These are phyloP conservation scores for Cornus controversa DNA, from an alignment of 148 eudicot species.

Conservation along the genomic window DNA sequence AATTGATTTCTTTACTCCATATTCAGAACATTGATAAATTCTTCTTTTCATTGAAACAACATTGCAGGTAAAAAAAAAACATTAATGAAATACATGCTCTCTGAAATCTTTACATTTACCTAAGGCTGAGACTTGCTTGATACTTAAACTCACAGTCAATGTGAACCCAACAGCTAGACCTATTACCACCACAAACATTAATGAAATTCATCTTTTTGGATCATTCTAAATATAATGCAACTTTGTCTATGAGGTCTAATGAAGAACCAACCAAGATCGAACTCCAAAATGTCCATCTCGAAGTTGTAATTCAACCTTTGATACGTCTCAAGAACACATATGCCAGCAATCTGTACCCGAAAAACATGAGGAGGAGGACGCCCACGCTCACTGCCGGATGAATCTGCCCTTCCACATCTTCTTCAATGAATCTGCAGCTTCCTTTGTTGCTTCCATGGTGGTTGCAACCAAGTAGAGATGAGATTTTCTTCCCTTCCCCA, in stretches of 20 bases:
- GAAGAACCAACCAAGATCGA: neutral
- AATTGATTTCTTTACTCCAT: too few relatives aligned
- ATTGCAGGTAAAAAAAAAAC: neutral
- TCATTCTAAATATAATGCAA: neutral
- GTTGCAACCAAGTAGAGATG: constrained; percentile 47
- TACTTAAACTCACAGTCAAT: neutral
- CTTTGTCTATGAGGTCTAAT: neutral
- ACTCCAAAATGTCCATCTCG: neutral
- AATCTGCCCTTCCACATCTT: constrained; percentile 68
- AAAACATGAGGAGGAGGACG: constrained; percentile 50
- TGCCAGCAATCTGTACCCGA: constrained; percentile 72
- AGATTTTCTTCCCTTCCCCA: constrained; percentile 54
- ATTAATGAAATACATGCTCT: neutral
- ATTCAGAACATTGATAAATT: too few relatives aligned
- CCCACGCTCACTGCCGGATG: constrained; percentile 46
- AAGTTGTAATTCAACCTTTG: constrained; percentile 26
- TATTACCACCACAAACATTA: neutral
- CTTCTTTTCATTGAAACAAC: neutral
- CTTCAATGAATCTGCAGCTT: constrained; percentile 63
- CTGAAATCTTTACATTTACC: constrained; percentile 2
- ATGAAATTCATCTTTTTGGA: neutral
- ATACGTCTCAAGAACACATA: constrained; percentile 55
- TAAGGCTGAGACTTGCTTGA: neutral
- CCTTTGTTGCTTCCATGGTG: constrained; percentile 23
- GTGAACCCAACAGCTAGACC: neutral